Evolutionary conservation across 2,329 filamentous ascomycete species (phyloP).

Genomic region (Cladophialophora chaetospira): DNA sequence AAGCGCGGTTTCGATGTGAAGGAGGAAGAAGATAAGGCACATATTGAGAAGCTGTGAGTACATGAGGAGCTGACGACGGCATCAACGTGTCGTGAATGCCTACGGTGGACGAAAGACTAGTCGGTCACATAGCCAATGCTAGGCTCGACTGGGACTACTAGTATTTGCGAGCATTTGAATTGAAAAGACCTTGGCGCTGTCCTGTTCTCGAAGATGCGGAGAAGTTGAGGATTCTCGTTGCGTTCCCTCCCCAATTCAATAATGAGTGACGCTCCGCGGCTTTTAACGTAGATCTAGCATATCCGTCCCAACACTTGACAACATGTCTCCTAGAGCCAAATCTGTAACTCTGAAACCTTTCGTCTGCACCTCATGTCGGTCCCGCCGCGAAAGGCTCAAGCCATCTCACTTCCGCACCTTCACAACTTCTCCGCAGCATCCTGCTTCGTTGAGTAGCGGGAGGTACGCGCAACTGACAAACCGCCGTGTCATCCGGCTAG

Average conservation of each 20-base stretch:
- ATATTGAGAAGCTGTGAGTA: background rate
- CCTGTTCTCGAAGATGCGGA: no score
- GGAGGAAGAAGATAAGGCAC: background rate
- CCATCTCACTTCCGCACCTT: constrained; percentile 14
- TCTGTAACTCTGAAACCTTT: background rate
- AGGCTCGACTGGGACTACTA: no score
- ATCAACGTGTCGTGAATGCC: background rate
- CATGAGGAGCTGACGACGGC: background rate
- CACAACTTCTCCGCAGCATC: constrained; percentile 10
- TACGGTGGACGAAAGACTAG: background rate
- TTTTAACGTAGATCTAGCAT: no score
- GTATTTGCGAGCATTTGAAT: no score
- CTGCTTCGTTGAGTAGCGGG: constrained; percentile 1
- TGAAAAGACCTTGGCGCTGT: no score
- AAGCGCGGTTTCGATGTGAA: background rate
- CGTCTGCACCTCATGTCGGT: constrained; percentile 17
- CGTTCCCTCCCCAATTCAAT: no score
- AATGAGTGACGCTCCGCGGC: no score
- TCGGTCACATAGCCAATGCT: no score
- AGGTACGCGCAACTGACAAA: constrained; percentile 58
- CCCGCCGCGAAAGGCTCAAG: background rate
- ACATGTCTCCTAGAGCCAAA: constrained; percentile 15
- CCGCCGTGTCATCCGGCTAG: constrained; percentile 76
- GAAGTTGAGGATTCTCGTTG: no score
- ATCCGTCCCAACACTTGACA: background rate